Base-by-base conservation (phyloP, 345 rosid genomes). In the Citrus mangshanensis region DNA sequence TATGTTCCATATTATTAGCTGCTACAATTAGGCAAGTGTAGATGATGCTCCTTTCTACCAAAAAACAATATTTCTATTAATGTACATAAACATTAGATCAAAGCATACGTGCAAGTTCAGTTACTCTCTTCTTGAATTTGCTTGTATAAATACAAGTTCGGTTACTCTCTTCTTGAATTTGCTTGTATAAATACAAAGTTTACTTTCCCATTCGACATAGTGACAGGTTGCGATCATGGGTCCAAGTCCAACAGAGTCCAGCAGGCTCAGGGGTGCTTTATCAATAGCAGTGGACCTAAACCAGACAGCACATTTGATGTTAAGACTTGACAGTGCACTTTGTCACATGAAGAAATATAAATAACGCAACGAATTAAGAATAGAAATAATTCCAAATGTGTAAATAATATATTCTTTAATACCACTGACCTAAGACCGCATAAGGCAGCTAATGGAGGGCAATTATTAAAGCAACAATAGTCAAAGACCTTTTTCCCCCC, bases 221-320 rank as follows among this genome's bases (percentile, higher is more conserved):
- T 46, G 51, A 46, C 18, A 3, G 51, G 51, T 3, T 46, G 51
- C 51, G 18, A 46, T 46, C 51, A 46, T 13, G 16, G 18, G 51
- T 46, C 51, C 51, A 46, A 13, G 51, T 46, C 18, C 51, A 46
- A 46, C 18, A 13, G 16, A 46, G 51, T 46, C 51, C 18, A 3
- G 18, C 18, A 3, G 51, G 51, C 51, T 46, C 51, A 46, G 9
- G 18, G 0, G 51, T 46, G 18, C 51, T 13, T 46, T 4, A 13
- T 46, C 51, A 46, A 1, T 10, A 40, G 28, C 2, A 9, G 71
- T 75, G 78, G 78, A 75, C 71, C 78, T 64, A 30, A 64, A 30
- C 58, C 2, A 3, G 61, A 64, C 49, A 46, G 69, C 60, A 59
- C 78, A 76, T 19, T 24, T 40, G 76, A 80, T 28, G 72, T 27